phyloP scores from a whole-genome alignment of 1,284 basidiomycete genomes.

The Volvariella surrecta region DNA sequence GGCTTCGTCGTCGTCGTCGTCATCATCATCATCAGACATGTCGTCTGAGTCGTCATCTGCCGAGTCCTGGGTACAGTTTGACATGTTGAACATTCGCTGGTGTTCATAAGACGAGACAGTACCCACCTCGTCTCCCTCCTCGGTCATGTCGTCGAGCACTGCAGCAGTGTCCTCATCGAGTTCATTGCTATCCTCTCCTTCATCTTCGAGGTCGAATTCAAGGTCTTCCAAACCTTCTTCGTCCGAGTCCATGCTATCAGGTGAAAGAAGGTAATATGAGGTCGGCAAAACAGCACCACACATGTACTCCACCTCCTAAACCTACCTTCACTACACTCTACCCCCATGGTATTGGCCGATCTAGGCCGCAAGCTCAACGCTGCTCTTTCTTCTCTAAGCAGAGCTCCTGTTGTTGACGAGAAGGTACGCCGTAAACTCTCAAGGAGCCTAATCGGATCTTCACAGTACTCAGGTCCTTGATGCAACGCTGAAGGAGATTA shows the following conservation, averaged over 20 bases:
- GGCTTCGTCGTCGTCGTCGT: conserved; percentile 25
- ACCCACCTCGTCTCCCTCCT: conserved; percentile 56
- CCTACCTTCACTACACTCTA: conserved; percentile 8
- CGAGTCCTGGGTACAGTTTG: conserved; percentile 28
- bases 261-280: no score
- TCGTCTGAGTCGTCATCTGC: conserved; percentile 16
- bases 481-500: conserved; percentile 91
- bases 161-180: conserved; percentile 35
- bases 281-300: no score
- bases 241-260: conserved; percentile 40
- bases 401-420: conserved; percentile 82
- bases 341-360: conserved; percentile 90
- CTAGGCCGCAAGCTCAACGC: conserved; percentile 91
- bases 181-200: conserved; percentile 32
- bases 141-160: conserved; percentile 49
- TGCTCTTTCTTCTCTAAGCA: conserved; percentile 86
- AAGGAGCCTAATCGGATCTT: conserved; percentile 9
- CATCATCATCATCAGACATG: conserved; percentile 20
- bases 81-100: background rate
- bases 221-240: conserved; percentile 43
- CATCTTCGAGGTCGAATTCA: conserved; percentile 43
- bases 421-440: conserved; percentile 43
- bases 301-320: conserved; percentile 5
- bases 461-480: conserved; percentile 65
- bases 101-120: background rate